A percentile compares a stretch with the other conserved stretches of the same genome.
phyloP scores from a whole-genome alignment of 2,329 filamentous ascomycete species.

The Calonectria pauciramosa region DNA sequence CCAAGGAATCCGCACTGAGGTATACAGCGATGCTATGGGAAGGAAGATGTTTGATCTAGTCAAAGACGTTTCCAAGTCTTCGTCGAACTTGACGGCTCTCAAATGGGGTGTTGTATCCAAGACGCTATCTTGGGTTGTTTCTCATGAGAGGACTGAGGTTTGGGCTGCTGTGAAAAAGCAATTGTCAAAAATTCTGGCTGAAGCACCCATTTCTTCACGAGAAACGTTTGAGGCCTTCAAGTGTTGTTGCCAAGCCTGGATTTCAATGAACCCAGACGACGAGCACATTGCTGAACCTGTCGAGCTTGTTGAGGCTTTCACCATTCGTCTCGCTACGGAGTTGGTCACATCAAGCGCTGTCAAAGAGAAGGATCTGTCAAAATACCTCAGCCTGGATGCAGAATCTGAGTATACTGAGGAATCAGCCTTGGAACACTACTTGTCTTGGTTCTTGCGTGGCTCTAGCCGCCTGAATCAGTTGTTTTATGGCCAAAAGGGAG shows the following conservation, averaged over 20 bases:
- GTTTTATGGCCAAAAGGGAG: slow-evolving; percentile 41
- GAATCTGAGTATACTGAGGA: slow-evolving; percentile 45
- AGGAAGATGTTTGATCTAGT: slow-evolving; percentile 55
- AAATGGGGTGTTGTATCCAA: slow-evolving; percentile 57
- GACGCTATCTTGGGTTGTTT: slow-evolving; percentile 51
- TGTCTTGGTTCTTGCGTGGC: slow-evolving; percentile 51
- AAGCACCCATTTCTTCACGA: slow-evolving; percentile 48
- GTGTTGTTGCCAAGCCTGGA: slow-evolving; percentile 55
- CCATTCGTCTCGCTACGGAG: slow-evolving; percentile 49
- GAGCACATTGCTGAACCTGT: slow-evolving; percentile 46
- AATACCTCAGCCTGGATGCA: slow-evolving; percentile 27
- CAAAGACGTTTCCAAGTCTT: slow-evolving; percentile 46
- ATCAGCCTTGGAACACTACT: slow-evolving; percentile 48
- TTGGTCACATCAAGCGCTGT: slow-evolving; percentile 41
- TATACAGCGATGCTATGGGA: slow-evolving; percentile 58
- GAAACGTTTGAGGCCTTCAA: slow-evolving; percentile 58
- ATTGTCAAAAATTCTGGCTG: slow-evolving; percentile 50
- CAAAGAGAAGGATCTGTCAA: slow-evolving; percentile 39
- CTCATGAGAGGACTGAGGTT: slow-evolving; percentile 47
- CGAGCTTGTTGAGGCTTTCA: slow-evolving; percentile 51
- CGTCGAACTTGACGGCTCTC: slow-evolving; percentile 50
- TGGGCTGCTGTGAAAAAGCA: slow-evolving; percentile 52
- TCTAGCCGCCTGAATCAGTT: slow-evolving; percentile 50
- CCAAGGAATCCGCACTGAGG: slow-evolving; percentile 57
- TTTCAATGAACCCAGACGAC: slow-evolving; percentile 54